Percentiles rank a stretch among this genome's conserved stretches.
Evolutionary conservation across 768 basidiomycete genomes (phyloP).

Genomic region (Lentinula detonsa): DNA sequence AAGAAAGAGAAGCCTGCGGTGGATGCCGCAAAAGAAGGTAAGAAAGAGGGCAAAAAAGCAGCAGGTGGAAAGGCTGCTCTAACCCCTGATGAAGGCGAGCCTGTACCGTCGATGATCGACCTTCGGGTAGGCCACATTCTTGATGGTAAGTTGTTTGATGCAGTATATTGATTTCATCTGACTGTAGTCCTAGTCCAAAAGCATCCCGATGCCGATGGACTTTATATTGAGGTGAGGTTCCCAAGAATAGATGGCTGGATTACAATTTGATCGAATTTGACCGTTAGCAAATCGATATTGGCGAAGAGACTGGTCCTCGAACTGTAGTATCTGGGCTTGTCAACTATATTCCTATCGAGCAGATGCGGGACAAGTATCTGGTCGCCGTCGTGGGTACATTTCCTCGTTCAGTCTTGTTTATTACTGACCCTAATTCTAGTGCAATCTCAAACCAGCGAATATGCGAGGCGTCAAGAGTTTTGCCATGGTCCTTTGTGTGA

Average conservation of each 20-base stretch:
- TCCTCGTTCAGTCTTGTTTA: background rate
- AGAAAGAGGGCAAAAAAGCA: conserved; percentile 24
- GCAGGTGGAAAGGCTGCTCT: conserved; percentile 38
- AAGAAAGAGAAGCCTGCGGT: conserved; percentile 50
- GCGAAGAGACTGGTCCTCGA: conserved; percentile 90
- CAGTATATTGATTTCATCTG: background rate
- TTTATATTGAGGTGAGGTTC: conserved; percentile 82
- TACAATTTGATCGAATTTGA: background rate
- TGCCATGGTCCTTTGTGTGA: conserved; percentile 93
- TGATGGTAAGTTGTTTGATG: conserved; percentile 53
- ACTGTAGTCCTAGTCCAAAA: conserved; percentile 60
- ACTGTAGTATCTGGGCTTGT: conserved; percentile 97
- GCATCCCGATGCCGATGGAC: conserved; percentile 94
- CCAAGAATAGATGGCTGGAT: background rate
- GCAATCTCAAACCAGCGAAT: conserved; percentile 90
- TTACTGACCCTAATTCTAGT: conserved; percentile 35
- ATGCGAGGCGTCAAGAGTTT: conserved; percentile 99
- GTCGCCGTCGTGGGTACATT: conserved; percentile 65
- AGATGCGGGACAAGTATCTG: conserved; percentile 81
- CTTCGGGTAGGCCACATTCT: conserved; percentile 90
- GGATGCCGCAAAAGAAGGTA: conserved; percentile 28
- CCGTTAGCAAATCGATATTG: conserved; percentile 87
- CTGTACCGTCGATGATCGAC: conserved; percentile 95
- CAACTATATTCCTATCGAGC: conserved; percentile 91
- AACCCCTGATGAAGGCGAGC: conserved; percentile 69